Evolutionary conservation across 768 basidiomycete species (phyloP).

Genomic region (Hirschioporus abietinus): DNA sequence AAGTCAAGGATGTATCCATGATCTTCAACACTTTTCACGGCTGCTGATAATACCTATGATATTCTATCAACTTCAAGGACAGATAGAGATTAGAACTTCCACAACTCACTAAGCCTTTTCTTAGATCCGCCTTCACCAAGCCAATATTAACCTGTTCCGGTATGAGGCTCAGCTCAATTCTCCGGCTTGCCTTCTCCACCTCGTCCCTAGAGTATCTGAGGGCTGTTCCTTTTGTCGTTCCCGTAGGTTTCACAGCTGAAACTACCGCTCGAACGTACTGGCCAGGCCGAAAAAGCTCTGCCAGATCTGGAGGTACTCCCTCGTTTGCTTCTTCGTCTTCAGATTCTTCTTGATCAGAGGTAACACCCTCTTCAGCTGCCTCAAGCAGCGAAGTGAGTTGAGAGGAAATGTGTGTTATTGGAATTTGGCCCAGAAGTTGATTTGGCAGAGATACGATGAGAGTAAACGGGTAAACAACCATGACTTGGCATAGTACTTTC

Average conservation of each 20-base stretch:
- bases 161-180: slow-evolving; percentile 79
- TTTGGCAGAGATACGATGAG: slow-evolving; percentile 93
- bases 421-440: slow-evolving; percentile 89
- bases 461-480: slow-evolving; percentile 81
- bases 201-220: slow-evolving; percentile 65
- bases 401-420: slow-evolving; percentile 85
- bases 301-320: slow-evolving; percentile 52
- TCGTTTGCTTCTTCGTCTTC: slow-evolving; percentile 40
- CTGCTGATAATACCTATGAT: slow-evolving; percentile 69
- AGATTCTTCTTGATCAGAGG: slow-evolving; percentile 39
- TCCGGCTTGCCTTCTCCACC: slow-evolving; percentile 57
- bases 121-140: slow-evolving; percentile 72
- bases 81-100: slow-evolving; percentile 5
- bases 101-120: slow-evolving; percentile 63
- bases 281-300: slow-evolving; percentile 73
- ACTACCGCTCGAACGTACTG: slow-evolving; percentile 84
- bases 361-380: slow-evolving; percentile 46
- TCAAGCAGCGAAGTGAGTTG: slow-evolving; percentile 73
- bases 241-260: slow-evolving; percentile 59
- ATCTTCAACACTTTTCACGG: slow-evolving; percentile 84
- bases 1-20: slow-evolving; percentile 91
- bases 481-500: slow-evolving; percentile 83
- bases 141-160: slow-evolving; percentile 84
- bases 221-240: slow-evolving; percentile 52
- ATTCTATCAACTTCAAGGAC: slow-evolving; percentile 10